Evolutionary conservation across 768 basidiomycete species (phyloP).

Genomic region (Agaricus sinodeliciosus): DNA sequence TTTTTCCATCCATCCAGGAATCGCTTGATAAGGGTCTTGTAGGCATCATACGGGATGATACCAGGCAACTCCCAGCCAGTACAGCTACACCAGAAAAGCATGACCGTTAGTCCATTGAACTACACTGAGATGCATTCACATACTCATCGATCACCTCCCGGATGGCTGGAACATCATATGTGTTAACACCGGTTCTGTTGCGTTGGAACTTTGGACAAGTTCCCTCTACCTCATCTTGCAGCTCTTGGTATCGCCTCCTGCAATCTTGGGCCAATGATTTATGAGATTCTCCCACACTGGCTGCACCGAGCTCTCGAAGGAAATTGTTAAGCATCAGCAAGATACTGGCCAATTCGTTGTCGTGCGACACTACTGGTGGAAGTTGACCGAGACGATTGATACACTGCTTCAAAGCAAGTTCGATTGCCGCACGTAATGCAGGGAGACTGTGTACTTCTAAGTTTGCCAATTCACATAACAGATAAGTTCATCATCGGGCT

Average conservation of each 20-base stretch:
- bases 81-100: not conserved
- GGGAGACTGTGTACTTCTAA: slow-evolving; percentile 40
- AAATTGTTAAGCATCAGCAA: slow-evolving; percentile 37
- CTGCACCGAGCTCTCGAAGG: slow-evolving; percentile 23
- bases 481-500: slow-evolving; percentile 13
- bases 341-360: slow-evolving; percentile 36
- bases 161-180: slow-evolving; percentile 3
- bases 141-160: slow-evolving; percentile 8
- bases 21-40: slow-evolving; percentile 11
- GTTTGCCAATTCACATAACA: not conserved
- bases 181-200: not conserved
- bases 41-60: slow-evolving; percentile 12
- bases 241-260: not conserved
- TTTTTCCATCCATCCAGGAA: slow-evolving; percentile 12
- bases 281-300: slow-evolving; percentile 5
- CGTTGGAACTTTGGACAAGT: slow-evolving; percentile 9
- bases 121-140: not conserved
- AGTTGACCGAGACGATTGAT: slow-evolving; percentile 27
- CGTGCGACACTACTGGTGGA: slow-evolving; percentile 34
- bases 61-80: slow-evolving; percentile 12
- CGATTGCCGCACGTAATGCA: slow-evolving; percentile 31
- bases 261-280: slow-evolving; percentile 10
- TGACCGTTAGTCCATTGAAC: too few species aligned
- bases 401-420: slow-evolving; percentile 30
- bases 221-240: not conserved